Conservation (phyloP, 2,329 filamentous ascomycete genomes). For the Paecilomyces dactylethromorphus region DNA sequence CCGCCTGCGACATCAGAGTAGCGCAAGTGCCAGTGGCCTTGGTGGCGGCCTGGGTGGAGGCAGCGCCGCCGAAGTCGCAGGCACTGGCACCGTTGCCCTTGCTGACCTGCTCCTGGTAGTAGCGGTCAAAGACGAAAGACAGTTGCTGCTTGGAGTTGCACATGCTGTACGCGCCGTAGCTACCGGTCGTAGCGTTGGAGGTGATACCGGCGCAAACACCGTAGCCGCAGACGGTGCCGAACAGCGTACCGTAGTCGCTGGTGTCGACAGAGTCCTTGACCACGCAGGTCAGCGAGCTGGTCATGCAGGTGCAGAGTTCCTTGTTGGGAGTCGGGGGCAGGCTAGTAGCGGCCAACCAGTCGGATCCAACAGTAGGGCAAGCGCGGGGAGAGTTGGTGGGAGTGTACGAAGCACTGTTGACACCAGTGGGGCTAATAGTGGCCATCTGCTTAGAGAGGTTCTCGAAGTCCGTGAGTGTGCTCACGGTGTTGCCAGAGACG, state of each 20-base stretch:
- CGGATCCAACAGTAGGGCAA: conserved; percentile 61
- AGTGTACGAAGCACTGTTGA: conserved; percentile 61
- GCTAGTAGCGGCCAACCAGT: conserved; percentile 61
- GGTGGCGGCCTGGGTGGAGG: conserved; percentile 25
- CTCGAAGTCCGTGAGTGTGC: conserved; percentile 67
- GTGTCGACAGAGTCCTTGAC: conserved; percentile 53
- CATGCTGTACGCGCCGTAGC: conserved; percentile 44
- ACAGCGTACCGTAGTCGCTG: conserved; percentile 60
- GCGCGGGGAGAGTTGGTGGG: conserved; percentile 64
- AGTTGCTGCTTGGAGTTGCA: conserved; percentile 39
- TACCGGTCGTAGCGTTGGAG: conserved; percentile 32
- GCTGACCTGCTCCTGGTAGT: conserved; percentile 35
- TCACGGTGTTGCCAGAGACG: conserved; percentile 58
- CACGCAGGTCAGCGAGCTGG: conserved; percentile 63
- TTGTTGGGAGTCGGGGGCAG: conserved; percentile 80
- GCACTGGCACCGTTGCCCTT: conserved; percentile 27
- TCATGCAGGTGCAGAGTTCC: conserved; percentile 80
- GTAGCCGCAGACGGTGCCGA: conserved; percentile 46
- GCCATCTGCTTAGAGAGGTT: conserved; percentile 65
- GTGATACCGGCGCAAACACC: conserved; percentile 34
- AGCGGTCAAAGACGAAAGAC: conserved; percentile 41
- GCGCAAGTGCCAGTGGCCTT: conserved; percentile 28
- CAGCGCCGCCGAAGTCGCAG: conserved; percentile 40
- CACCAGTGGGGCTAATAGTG: conserved; percentile 59
- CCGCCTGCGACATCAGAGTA: conserved; percentile 31